Percentiles rank a stretch among this genome's conserved stretches.
Evolutionary conservation across 306 rosid genomes (phyloP).

Genomic region (Alnus rubra): DNA sequence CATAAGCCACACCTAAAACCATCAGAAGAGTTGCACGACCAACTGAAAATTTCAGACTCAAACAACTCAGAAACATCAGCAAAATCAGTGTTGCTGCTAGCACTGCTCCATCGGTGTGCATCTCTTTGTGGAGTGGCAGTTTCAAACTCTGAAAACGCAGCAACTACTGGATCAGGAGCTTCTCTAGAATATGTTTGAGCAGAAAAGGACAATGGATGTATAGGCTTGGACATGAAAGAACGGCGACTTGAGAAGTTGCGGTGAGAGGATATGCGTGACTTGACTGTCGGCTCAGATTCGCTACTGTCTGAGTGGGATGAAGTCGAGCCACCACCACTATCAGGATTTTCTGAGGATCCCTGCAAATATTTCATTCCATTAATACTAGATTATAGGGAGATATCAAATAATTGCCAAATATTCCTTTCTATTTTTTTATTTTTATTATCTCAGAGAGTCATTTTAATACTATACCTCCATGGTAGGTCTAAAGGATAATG

Average conservation of each 20-base stretch:
- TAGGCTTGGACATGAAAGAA: conserved; percentile 84
- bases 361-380: conserved; percentile 40
- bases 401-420: conserved; percentile 9
- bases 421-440: not conserved
- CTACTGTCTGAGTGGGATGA: conserved; percentile 73
- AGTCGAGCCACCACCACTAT: conserved; percentile 48
- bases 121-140: conserved; percentile 57
- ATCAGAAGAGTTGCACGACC: conserved; percentile 37
- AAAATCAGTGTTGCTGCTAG: conserved; percentile 77
- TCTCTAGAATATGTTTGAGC: conserved; percentile 50
- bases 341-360: conserved; percentile 74
- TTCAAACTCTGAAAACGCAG: conserved; percentile 55
- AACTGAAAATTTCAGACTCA: conserved; percentile 54
- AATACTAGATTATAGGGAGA: conserved; percentile 11
- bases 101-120: conserved; percentile 68
- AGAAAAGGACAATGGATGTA: conserved; percentile 69
- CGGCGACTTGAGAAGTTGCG: conserved; percentile 51
- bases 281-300: conserved; percentile 62
- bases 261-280: conserved; percentile 54
- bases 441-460: conserved; percentile 2
- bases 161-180: conserved; percentile 44
- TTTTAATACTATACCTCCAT: conserved; percentile 62
- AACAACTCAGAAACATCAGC: conserved; percentile 69
- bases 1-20: conserved; percentile 75
- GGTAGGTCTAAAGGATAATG: conserved; percentile 47